Percentiles rank a stretch among this genome's conserved stretches.
Conservation (phyloP, 305 asterid genomes). For the Fraxinus floribunda region DNA sequence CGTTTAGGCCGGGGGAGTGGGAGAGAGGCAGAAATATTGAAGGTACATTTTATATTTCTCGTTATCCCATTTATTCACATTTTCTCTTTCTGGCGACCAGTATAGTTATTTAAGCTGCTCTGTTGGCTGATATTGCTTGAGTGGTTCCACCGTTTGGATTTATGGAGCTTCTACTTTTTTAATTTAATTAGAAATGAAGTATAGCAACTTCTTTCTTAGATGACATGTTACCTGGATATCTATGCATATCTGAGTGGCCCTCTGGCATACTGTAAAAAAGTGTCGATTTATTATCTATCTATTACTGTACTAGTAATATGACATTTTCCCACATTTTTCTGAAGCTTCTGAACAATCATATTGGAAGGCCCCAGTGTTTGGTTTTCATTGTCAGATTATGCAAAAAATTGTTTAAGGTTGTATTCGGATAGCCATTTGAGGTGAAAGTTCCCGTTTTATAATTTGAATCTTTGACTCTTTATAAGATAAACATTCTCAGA, state of each 20-base stretch:
- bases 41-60: conserved; percentile 48
- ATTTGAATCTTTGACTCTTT: conserved; percentile 10
- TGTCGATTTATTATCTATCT: neutral
- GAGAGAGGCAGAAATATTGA: conserved; percentile 56
- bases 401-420: neutral
- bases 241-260: neutral
- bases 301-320: neutral
- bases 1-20: conserved; percentile 57
- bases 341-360: conserved; percentile 10
- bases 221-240: conserved; percentile 9
- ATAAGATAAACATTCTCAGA: neutral
- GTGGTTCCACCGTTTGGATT: conserved; percentile 11
- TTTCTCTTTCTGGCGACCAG: conserved; percentile 1
- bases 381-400: neutral
- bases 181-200: neutral
- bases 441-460: conserved; percentile 2
- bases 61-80: conserved; percentile 3
- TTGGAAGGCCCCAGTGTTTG: neutral
- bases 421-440: neutral
- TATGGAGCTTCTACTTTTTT: conserved; percentile 11
- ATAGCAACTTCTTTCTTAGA: conserved; percentile 6
- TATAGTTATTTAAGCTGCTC: conserved; percentile 20
- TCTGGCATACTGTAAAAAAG: neutral
- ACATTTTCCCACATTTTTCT: neutral
- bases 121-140: conserved; percentile 10